These are phyloP conservation scores for Rhizophagus sp. DNA, from an alignment of 192 early-diverging fungal genomes.

Conservation along the genomic window DNA sequence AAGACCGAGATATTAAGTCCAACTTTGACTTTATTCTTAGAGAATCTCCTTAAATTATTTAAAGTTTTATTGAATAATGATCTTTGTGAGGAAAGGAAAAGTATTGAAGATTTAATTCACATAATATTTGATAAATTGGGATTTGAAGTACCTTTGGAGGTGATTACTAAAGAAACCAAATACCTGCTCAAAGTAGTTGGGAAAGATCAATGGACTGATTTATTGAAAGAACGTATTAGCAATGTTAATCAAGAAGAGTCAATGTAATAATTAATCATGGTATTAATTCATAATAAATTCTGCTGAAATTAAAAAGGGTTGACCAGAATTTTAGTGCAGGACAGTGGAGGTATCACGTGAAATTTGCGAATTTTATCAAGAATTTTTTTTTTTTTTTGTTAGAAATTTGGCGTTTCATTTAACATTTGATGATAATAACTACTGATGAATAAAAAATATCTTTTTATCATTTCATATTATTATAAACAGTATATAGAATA, in stretches of 20 bases:
- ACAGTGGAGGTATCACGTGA: too few species aligned
- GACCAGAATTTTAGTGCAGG: too few species aligned
- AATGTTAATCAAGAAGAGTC: not conserved
- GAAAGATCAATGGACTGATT: not conserved
- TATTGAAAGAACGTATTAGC: not conserved
- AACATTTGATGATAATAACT: too few species aligned
- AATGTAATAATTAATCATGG: not conserved
- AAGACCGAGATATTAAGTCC: too few species aligned
- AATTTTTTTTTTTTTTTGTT: too few species aligned
- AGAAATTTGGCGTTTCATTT: too few species aligned
- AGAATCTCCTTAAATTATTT: not conserved
- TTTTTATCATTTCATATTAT: too few species aligned
- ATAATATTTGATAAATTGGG: constrained; percentile 15
- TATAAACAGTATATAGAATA: too few species aligned
- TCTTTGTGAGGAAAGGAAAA: not conserved
- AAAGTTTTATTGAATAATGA: not conserved
- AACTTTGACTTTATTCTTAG: not conserved
- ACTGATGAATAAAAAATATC: too few species aligned
- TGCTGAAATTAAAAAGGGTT: too few species aligned
- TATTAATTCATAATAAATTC: too few species aligned
- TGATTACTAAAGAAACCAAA: not conserved
- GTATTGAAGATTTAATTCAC: not conserved
- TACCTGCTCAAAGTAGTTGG: not conserved
- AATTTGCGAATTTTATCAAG: too few species aligned
- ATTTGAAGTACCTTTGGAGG: constrained; percentile 14